These are phyloP conservation scores for Aspergillus heteromorphus DNA, from an alignment of 495 filamentous ascomycete genomes.

Conservation along the genomic window DNA sequence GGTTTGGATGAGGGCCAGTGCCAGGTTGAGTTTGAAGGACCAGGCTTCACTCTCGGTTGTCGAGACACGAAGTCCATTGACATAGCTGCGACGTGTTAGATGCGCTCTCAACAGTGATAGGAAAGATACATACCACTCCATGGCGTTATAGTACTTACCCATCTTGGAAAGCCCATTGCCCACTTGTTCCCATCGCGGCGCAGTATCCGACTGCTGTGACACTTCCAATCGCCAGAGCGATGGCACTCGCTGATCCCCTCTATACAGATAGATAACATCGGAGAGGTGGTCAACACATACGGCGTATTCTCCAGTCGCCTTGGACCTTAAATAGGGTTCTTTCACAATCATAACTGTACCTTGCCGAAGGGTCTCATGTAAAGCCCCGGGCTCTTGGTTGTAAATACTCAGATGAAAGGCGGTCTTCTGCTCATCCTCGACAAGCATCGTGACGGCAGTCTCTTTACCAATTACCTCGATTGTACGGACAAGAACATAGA, in stretches of 20 bases:
- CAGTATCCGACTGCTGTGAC: conserved; percentile 13
- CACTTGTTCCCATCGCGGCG: conserved; percentile 31
- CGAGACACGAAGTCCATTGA: conserved; percentile 18
- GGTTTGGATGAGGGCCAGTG: conserved; percentile 38
- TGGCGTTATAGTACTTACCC: conserved; percentile 14
- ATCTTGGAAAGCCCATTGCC: conserved; percentile 33
- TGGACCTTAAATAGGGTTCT: conserved; percentile 47
- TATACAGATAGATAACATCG: conserved; percentile 34
- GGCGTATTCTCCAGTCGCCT: conserved; percentile 29
- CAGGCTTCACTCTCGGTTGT: conserved; percentile 12
- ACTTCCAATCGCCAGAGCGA: conserved; percentile 26
- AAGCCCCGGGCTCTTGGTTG: conserved; percentile 28
- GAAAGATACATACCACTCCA: conserved; percentile 18
- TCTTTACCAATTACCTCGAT: conserved; percentile 33
- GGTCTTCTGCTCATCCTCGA: conserved; percentile 46
- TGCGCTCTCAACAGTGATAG: conserved; percentile 4
- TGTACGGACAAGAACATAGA: conserved; percentile 37
- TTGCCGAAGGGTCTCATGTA: conserved; percentile 19
- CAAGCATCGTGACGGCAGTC: conserved; percentile 38
- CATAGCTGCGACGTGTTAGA: conserved; percentile 18
- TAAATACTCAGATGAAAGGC: conserved; percentile 44
- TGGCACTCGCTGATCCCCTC: conserved; percentile 28
- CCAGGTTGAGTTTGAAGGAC: conserved; percentile 37
- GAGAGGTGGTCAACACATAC: conserved; percentile 51
- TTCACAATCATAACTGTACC: conserved; percentile 41